Evolutionary conservation across 768 basidiomycete species (phyloP), one percentile per base, ranked within the genome.

Genomic region (Boletus rex-veris): DNA sequence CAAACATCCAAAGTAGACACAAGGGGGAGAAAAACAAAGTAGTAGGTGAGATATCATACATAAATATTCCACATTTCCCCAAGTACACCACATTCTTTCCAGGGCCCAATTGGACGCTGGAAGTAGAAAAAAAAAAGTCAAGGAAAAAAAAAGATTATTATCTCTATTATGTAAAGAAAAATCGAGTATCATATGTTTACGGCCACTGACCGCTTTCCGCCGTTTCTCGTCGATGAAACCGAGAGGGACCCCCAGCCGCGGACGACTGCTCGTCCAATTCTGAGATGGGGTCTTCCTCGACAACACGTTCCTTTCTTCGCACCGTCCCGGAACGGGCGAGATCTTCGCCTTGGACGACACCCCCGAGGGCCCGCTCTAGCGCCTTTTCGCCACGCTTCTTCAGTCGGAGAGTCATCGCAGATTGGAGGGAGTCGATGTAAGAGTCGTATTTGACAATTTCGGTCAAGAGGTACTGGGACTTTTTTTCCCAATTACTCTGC

Each of bases 361-460:
- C 66, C 19, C 73, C 74, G 47, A 86, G 67, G 4, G 85, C 84
- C 44, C 74, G 74, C 64, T 88, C 86, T 44, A 89, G 68, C 31
- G 80, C 83, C 73, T 91, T 94, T 72, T 98, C 92, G 30, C 95
- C 95, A 50, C 92, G 83, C 69, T 87, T 92, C 73, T 91, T 92
- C 60, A 96, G 74, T 33, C 94, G 84, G 40, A 96, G 77, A 9
- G 77, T 75, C 86, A 94, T 95, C 36, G 89, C 95, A 5, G 76
- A 73, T 66, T 87, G 83, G 30, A 99, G 78, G 7, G 93, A 90
- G 58, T 96, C 93, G 51, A 96, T 87, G 69, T 99, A 99, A 15
- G 90, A 89, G 49, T 92, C 86, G 71, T 98, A 98, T 70, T 98
- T 98, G 66, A 93, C 90, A 39, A 92, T 90, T 74, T 99, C 96